Percentiles rank a stretch among this genome's conserved stretches.
phyloP scores from a whole-genome alignment of 2,329 filamentous ascomycete species.

The Alternaria sp. region DNA sequence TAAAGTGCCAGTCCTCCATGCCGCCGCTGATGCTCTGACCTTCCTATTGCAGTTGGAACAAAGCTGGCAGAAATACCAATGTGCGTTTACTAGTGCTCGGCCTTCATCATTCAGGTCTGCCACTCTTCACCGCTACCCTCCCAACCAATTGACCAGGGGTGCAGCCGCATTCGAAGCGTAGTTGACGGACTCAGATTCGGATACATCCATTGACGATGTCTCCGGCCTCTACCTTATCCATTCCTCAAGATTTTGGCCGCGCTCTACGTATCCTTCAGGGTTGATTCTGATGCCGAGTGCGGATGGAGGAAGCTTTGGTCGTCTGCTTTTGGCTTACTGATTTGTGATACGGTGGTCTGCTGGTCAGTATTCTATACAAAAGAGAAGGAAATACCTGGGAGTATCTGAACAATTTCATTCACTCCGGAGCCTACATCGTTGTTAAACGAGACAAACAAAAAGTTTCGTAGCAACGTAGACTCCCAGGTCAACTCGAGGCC shows the following conservation, averaged over 20 bases:
- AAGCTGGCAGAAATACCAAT: background rate
- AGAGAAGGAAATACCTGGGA: background rate
- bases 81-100: background rate
- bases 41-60: background rate
- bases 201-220: background rate
- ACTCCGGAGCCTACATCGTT: background rate
- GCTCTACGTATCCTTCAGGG: background rate
- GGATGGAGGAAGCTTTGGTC: fast-evolving
- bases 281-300: background rate
- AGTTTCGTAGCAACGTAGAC: background rate
- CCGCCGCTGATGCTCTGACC: background rate
- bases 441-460: background rate
- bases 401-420: fast-evolving
- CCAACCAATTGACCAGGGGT: too few species aligned
- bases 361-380: background rate
- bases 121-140: too few species aligned
- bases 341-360: background rate
- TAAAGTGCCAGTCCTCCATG: background rate
- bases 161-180: too few species aligned
- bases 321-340: background rate
- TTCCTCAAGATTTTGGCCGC: background rate
- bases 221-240: background rate
- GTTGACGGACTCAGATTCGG: background rate
- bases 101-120: too few species aligned
- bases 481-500: background rate